Base-by-base conservation (phyloP, 179 eudicot genomes). In the Gypsophila paniculata region DNA sequence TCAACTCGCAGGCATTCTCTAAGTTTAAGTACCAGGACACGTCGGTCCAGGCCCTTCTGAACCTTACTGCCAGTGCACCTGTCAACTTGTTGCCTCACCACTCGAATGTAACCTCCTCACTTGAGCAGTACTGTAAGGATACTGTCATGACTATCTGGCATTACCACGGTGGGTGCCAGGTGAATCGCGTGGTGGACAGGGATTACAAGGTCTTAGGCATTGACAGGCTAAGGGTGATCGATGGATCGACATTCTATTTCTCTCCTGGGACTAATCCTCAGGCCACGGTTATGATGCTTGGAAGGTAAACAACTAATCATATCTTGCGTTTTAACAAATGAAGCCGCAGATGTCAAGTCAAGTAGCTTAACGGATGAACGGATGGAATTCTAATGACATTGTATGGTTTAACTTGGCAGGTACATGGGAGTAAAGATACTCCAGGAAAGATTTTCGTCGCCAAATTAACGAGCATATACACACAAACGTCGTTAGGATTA, bases 281-380 rank as follows among this genome's bases (percentile, higher is more conserved):
- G 66, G 98, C 98, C 70, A 87, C 98, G 2, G 93, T 93, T 5
- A 91, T 93, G 98, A 93, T 91, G 98, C 93, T 93, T 49, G 98
- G 98, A 76, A 91, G 98, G 98, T 91, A 82, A 61, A 15, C 11
- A 7, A 36, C 42, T 36, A 36, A 7, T 36, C 42, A 7, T 2
- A 2, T 36, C 5, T 36, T 36, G n/a, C n/a, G 3, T 36, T 36
- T 36, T 36, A 6, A 17, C 54, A 69, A 6, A 1, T 49, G 0
- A 21, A 4, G 19, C 29, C 15, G 9, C 17, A 42, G 52, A 46
- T 46, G 15, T 46, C 15, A 46, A 13, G 15, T 46, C 15, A 46
- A 13, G 14, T 46, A 46, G 52, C 52, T 46, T 46, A 46, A 13
- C 17, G 9, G 52, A 46, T 46, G 12, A 46, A 46, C 9, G 15